These are phyloP conservation scores for Carallia pectinifolia DNA, from an alignment of 345 rosid genomes.

Conservation along the genomic window DNA sequence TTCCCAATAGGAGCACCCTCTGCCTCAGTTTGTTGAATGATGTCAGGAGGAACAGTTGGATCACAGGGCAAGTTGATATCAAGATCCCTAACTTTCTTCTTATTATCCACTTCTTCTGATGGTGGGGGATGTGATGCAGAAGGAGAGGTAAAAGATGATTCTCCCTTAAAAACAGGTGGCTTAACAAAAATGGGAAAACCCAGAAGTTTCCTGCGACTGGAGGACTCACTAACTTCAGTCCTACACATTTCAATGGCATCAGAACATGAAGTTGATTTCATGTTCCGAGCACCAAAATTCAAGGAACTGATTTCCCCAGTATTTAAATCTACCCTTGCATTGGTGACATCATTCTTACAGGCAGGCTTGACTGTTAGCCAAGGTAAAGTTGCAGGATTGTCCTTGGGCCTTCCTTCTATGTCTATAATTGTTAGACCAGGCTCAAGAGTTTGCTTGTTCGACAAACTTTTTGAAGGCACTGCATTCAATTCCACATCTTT, in stretches of 20 bases:
- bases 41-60: slow-evolving; percentile 43
- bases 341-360: slow-evolving; percentile 34
- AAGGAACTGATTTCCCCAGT: slow-evolving; percentile 28
- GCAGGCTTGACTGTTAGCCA: slow-evolving; percentile 59
- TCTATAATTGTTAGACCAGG: slow-evolving; percentile 37
- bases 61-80: slow-evolving; percentile 89
- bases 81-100: slow-evolving; percentile 40
- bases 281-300: slow-evolving; percentile 37
- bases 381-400: slow-evolving; percentile 44
- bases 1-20: slow-evolving; percentile 37
- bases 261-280: slow-evolving; percentile 43
- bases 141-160: slow-evolving; percentile 37
- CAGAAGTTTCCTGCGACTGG: slow-evolving; percentile 47
- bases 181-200: slow-evolving; percentile 52
- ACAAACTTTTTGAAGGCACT: slow-evolving; percentile 38
- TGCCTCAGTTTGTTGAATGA: slow-evolving; percentile 30
- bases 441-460: slow-evolving; percentile 29
- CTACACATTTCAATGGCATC: slow-evolving; percentile 32
- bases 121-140: slow-evolving; percentile 30
- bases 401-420: slow-evolving; percentile 47
- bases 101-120: slow-evolving; percentile 38
- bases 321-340: slow-evolving; percentile 46
- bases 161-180: slow-evolving; percentile 34
- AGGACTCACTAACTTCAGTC: slow-evolving; percentile 33
- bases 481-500: slow-evolving; percentile 52